Evolutionary conservation across 352 stramenopile genomes (phyloP).

Genomic region (Blastocystis sp.): DNA sequence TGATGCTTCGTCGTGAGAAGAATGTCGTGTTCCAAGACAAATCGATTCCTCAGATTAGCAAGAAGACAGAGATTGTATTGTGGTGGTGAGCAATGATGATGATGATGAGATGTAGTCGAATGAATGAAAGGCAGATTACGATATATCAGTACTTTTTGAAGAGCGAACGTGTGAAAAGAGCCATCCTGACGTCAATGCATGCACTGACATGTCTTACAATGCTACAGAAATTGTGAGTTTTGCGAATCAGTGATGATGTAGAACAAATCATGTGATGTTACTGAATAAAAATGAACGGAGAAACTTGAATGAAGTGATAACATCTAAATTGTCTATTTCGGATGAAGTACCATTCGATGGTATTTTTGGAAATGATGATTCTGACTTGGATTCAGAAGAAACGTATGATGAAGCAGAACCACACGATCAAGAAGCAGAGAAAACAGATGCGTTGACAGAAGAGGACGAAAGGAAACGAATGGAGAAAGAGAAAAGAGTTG

Average conservation of each 20-base stretch:
- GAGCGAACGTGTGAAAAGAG: not conserved
- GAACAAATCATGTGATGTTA: conserved; percentile 41
- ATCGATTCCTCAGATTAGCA: conserved; percentile 12
- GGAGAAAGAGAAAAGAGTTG: not conserved
- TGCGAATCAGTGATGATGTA: not conserved
- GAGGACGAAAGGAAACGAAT: not conserved
- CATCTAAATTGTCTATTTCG: not conserved
- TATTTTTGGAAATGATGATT: not conserved
- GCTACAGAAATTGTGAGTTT: conserved; percentile 5
- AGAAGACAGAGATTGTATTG: conserved; percentile 49
- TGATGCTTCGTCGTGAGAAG: conserved; percentile 16
- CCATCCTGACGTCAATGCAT: not conserved
- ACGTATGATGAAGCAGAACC: not conserved
- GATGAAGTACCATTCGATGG: not conserved
- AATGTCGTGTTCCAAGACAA: not conserved
- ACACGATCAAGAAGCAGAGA: not conserved
- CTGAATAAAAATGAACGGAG: not conserved
- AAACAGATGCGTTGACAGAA: not conserved
- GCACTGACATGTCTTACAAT: not conserved
- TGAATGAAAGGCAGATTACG: not conserved
- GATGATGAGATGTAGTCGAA: not conserved
- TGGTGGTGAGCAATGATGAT: not conserved
- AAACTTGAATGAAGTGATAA: not conserved
- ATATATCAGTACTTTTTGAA: conserved; percentile 31
- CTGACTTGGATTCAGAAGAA: not conserved